Conservation (phyloP, 306 rosid genomes). For the Acacia crassicarpa region DNA sequence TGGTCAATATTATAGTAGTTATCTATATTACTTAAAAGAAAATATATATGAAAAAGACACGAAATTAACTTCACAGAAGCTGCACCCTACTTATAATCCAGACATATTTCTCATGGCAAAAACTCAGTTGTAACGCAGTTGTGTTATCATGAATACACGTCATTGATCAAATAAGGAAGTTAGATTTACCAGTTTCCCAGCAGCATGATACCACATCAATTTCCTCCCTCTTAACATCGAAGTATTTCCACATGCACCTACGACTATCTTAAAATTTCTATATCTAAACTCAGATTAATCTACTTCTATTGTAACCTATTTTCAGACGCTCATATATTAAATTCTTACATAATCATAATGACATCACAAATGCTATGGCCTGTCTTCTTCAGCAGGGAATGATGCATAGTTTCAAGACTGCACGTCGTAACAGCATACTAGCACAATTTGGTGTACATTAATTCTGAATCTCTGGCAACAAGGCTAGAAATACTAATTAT, state of each 20-base stretch:
- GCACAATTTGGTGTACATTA: background rate
- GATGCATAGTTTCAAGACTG: constrained; percentile 14
- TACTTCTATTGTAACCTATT: background rate
- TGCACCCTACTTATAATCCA: background rate
- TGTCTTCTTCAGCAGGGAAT: constrained; percentile 13
- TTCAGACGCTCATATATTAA: background rate
- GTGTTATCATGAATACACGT: background rate
- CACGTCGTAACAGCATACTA: background rate
- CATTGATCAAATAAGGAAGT: background rate
- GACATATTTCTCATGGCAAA: background rate
- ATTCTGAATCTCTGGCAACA: background rate
- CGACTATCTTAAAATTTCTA: background rate
- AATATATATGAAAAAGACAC: background rate
- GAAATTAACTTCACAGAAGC: background rate
- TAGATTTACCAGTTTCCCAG: background rate
- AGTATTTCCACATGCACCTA: background rate
- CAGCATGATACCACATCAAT: background rate
- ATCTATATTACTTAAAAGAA: background rate
- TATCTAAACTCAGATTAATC: background rate
- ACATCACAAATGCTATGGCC: background rate
- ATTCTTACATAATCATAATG: background rate
- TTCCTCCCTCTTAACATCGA: background rate
- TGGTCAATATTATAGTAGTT: background rate
- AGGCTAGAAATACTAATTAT: background rate
- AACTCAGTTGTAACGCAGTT: background rate